Evolutionary conservation across 2,329 filamentous ascomycete genomes (phyloP).

Genomic region (Rhinocladiella similis): DNA sequence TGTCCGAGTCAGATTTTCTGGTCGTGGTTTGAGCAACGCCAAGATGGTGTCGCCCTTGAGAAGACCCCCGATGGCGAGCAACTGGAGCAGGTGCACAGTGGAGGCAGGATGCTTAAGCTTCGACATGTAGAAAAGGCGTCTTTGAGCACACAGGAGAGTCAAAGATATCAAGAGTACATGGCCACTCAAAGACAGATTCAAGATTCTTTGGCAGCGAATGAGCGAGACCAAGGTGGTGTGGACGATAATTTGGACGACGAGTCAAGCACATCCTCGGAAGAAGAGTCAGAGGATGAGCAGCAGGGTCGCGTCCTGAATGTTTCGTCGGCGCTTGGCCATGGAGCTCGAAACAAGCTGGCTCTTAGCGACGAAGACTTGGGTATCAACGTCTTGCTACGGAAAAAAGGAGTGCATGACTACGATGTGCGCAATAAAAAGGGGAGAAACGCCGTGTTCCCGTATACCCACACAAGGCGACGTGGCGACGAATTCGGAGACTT

Average conservation of each 20-base stretch:
- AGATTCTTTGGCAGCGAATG: conserved; percentile 72
- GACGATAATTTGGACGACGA: conserved; percentile 80
- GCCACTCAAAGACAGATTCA: conserved; percentile 85
- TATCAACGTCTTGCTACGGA: conserved; percentile 84
- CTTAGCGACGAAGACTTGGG: conserved; percentile 88
- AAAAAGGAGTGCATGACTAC: conserved; percentile 89
- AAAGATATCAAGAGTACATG: conserved; percentile 87
- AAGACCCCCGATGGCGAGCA: conserved; percentile 56
- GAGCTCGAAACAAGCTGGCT: conserved; percentile 79
- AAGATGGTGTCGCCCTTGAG: conserved; percentile 63
- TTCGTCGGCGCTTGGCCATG: conserved; percentile 79
- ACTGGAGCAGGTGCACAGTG: conserved; percentile 66
- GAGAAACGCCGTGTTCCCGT: conserved; percentile 87
- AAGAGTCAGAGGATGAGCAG: conserved; percentile 85
- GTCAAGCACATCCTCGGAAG: conserved; percentile 82
- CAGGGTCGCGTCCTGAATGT: conserved; percentile 91
- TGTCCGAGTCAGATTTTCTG: conserved; percentile 68
- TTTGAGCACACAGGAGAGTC: conserved; percentile 73
- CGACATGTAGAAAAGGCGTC: conserved; percentile 62
- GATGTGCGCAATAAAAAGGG: conserved; percentile 90
- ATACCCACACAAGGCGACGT: conserved; percentile 74
- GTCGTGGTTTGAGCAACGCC: conserved; percentile 73
- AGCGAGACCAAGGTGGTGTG: conserved; percentile 41
- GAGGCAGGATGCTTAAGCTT: conserved; percentile 63
- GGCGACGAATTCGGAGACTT: conserved; percentile 91